These are phyloP conservation scores for Hanseniaspora hatyaiensis DNA, from an alignment of 805 yeast species.

Conservation along the genomic window DNA sequence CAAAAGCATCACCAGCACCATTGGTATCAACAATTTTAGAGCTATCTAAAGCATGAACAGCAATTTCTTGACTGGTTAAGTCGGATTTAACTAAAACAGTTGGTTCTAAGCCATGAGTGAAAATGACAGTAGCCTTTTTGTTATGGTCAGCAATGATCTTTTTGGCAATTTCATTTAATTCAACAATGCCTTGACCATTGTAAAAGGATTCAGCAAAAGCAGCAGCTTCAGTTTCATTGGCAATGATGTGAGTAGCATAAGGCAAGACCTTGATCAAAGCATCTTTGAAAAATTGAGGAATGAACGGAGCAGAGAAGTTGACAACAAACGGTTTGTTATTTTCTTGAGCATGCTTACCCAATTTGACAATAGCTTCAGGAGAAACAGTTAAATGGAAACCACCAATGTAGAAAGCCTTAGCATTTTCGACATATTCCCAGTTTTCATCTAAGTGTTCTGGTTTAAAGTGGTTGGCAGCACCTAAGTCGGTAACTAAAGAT, in stretches of 20 bases:
- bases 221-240: conserved; percentile 95
- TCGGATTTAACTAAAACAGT: conserved; percentile 65
- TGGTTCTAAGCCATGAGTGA: conserved; percentile 92
- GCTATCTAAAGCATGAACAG: conserved; percentile 61
- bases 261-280: conserved; percentile 69
- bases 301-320: conserved; percentile 94
- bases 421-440: conserved; percentile 76
- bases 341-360: conserved; percentile 87
- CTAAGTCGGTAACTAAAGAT: conserved; percentile 89
- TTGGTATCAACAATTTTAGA: conserved; percentile 77
- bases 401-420: conserved; percentile 79
- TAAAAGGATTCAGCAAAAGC: conserved; percentile 83
- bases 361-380: conserved; percentile 78
- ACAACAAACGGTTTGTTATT: conserved; percentile 64
- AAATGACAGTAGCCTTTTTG: conserved; percentile 46
- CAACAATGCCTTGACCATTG: conserved; percentile 30
- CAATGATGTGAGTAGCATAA: conserved; percentile 82
- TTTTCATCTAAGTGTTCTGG: conserved; percentile 75
- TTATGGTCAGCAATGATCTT: conserved; percentile 44
- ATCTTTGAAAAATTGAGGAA: conserved; percentile 89
- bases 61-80: conserved; percentile 38
- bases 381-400: conserved; percentile 99
- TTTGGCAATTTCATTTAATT: conserved; percentile 66
- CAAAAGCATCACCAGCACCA: conserved; percentile 99
- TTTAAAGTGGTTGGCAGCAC: conserved; percentile 95